These are phyloP conservation scores for Berkeleyomyces rouxiae DNA, from an alignment of 2,329 filamentous ascomycete genomes.

Conservation along the genomic window DNA sequence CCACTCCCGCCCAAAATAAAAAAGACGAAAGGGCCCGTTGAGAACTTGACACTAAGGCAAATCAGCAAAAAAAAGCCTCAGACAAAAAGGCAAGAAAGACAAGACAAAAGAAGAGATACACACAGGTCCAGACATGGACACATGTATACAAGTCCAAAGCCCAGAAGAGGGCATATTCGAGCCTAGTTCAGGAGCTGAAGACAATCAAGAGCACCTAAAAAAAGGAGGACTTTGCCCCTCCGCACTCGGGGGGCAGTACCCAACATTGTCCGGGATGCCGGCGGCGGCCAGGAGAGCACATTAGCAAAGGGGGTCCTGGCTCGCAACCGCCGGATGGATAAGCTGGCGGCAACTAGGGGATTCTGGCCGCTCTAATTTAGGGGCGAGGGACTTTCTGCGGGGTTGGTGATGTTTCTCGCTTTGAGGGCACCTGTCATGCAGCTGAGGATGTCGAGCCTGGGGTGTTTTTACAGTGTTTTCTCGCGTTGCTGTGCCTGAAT, in stretches of 20 bases:
- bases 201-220: not conserved
- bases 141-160: not conserved
- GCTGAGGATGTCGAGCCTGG: not conserved
- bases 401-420: not conserved
- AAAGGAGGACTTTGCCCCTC: not conserved
- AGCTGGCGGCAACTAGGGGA: no score
- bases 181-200: not conserved
- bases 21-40: not conserved
- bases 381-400: not conserved
- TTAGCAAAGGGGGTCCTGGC: no score
- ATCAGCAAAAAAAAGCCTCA: not conserved
- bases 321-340: no score
- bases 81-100: not conserved
- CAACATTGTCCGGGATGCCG: not conserved
- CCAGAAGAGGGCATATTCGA: not conserved
- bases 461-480: not conserved
- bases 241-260: not conserved
- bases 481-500: not conserved
- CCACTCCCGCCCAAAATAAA: not conserved
- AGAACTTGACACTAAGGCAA: not conserved
- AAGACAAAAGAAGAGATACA: not conserved
- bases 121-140: not conserved
- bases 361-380: not conserved
- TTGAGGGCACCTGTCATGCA: not conserved
- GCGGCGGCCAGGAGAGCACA: no score